phyloP scores from a whole-genome alignment of 2,329 filamentous ascomycete species.

The Phoma herbarum region DNA sequence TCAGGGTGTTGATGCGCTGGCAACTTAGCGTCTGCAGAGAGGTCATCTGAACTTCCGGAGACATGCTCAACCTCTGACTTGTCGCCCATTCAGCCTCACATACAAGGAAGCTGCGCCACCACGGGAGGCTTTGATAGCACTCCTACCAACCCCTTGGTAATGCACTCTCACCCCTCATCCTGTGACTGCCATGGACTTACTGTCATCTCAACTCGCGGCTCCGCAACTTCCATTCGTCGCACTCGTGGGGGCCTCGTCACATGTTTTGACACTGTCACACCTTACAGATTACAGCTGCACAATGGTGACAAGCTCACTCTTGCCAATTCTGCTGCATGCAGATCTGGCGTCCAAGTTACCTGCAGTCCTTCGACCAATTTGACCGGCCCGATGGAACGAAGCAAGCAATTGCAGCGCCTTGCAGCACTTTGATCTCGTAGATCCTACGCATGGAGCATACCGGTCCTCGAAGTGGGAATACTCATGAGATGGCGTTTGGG shows the following conservation, averaged over 20 bases:
- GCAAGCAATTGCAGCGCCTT: conserved; percentile 10
- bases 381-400: conserved; percentile 13
- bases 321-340: conserved; percentile 26
- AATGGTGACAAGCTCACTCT: conserved; percentile 28
- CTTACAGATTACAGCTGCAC: conserved; percentile 21
- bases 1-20: conserved; percentile 51
- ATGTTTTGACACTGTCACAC: conserved; percentile 29
- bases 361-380: conserved; percentile 5
- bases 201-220: conserved; percentile 36
- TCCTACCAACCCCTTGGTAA: conserved; percentile 46
- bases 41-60: conserved; percentile 48
- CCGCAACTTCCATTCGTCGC: conserved; percentile 38
- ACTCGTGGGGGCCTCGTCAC: conserved; percentile 42
- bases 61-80: conserved; percentile 32
- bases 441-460: conserved; percentile 4
- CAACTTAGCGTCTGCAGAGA: conserved; percentile 47
- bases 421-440: not conserved
- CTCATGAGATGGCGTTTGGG: conserved; percentile 18
- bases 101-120: conserved; percentile 46
- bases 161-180: conserved; percentile 36
- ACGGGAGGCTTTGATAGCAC: conserved; percentile 46
- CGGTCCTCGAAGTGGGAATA: not conserved
- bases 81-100: conserved; percentile 48
- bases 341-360: conserved; percentile 23
- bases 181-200: conserved; percentile 40